Base-by-base conservation (phyloP, 164 flowering plant genomes). In the Vitis cinerea region DNA sequence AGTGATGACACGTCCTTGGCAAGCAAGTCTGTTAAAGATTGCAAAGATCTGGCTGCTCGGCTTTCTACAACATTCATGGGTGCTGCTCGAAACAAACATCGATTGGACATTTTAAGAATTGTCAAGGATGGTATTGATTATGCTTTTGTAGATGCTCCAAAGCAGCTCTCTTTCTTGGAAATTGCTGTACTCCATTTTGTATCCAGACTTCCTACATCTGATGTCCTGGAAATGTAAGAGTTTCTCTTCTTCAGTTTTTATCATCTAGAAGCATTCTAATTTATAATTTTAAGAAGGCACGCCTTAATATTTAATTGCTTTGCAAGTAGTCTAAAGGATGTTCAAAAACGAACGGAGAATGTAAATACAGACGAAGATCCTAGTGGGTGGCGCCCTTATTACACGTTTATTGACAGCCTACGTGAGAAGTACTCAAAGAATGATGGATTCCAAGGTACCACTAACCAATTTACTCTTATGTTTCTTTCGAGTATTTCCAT, bases 301-400 rank as follows among this genome's bases (percentile, higher is more conserved):
- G 14, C 23, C 37, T 53, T 72, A 59, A 75, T 67, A 48, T 37
- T 50, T 69, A 44, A 17, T 72, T 67, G 3, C 47, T 76, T 73
- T 74, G 66, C 63, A 59, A 47, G n/a, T 75, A 95, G 99, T 77
- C 68, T 91, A 48, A 88, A 84, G 79, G 87, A 87, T 72, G 92
- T 93, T 52, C 86, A 93, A 71, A 85, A 79, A 66, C 81, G 87
- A 75, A 81, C 90, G 1, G 93, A 84, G 74, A 81, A 88, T 70
- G 84, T 89, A 29, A 85, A 92, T 74, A 90, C 90, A 6, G 97
- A 93, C 77, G 97, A 89, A 79, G 91, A 96, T 85, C 99, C 99
- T 59, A 96, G 99, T 83, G 98, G 98, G 1, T 96, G 99, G 99
- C 95, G 97, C 52, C 95, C 99, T 15, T 96, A 87, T 77, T 72